Evolutionary conservation across 345 rosid genomes (phyloP), one percentile per base, ranked within the genome.

Genomic region (sweet orange (Citrus sinensis)): DNA sequence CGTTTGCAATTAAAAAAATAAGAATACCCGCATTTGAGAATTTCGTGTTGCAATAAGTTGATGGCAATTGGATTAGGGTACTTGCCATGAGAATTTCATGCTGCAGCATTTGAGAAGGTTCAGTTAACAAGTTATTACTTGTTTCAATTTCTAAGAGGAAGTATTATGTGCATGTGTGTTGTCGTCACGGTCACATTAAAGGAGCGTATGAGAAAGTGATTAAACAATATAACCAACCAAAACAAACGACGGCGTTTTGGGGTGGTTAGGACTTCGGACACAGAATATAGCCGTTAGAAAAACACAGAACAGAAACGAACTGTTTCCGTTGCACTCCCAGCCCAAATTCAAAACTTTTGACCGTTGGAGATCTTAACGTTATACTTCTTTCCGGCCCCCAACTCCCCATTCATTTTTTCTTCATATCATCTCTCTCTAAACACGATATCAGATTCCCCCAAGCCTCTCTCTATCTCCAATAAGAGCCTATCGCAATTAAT

Each of bases 281-380:
- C 32, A 8, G 71, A 63, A 87, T 77, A 78, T 85, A 85, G 87
- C 95, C 95, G 94, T 91, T 91, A 77, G 82, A 80, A 51, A 80
- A 0, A 65, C 77, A 76, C 73, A 4, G 55, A 29, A 56, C 27
- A 7, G 63, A 46, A 56, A 20, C 29, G 40, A 64, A 70, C 39
- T 16, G 68, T 46, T 51, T 5, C 87, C 89, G 89, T 88, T 88
- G 70, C 76, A 13, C 54, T 54, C 73, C 67, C 72, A 64, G 42
- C 80, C 78, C 69, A 73, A 76, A 73, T 83, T 81, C 74, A 88
- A 91, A 90, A 76, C 39, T 42, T 67, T 70, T 77, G 94, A 92
- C 97, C 97, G 97, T 91, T 92, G 87, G 80, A 67, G 67, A 67
- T 49, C 74, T 56, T 65, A 82, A 78, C 82, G 85, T 74, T 85